Base-by-base conservation (phyloP, 768 basidiomycete species). In the Suillus fuscotomentosus region DNA sequence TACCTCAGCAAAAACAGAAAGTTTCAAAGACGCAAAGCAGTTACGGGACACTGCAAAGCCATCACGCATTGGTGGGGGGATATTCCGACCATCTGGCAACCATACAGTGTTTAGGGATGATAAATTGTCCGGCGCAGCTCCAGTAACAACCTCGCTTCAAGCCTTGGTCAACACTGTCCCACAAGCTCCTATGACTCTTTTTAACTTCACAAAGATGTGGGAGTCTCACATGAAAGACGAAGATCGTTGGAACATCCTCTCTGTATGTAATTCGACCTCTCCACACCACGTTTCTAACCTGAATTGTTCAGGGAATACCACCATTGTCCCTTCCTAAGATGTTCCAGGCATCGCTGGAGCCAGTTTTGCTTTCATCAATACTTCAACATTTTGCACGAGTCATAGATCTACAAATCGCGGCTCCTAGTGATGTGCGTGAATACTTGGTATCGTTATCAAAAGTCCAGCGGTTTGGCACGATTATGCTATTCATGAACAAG, bases 271-370 rank as follows among this genome's bases (percentile, higher is more conserved):
- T n/a, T 14, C 3, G 3, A 31, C 2, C 20, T 11, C 20, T 6
- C 50, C 3, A 8, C 2, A 27, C 5, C 54, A 47, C 14, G 20
- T 47, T 64, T 42, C 24, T 59, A 13, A 59, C 27, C 39, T 31
- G 17, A 41, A 42, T 36, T 60, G 11, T 39, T 45, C 68, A 92
- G 88, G 80, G 78, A 41, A 80, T 92, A 51, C 76, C 83, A 0
- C 85, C 91, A 0, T 55, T 78, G 9, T 76, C 78, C 20, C 73
- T 94, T 34, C 89, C 91, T 1, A 68, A 79, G 2, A 74, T 94
- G 45, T 92, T 90, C 76, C 82, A 88, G 69, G 85, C 80, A 0
- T 90, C 90, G 0, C 80, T 94, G 39, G 92, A 94, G 51, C 84
- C 92, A 0, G 69, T 80, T 1, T 69, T 90, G 34, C 82, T 94